Evolutionary conservation across 805 yeast genomes (phyloP), one percentile per base, ranked within the genome.

Genomic region (Lipomyces yamadae): DNA sequence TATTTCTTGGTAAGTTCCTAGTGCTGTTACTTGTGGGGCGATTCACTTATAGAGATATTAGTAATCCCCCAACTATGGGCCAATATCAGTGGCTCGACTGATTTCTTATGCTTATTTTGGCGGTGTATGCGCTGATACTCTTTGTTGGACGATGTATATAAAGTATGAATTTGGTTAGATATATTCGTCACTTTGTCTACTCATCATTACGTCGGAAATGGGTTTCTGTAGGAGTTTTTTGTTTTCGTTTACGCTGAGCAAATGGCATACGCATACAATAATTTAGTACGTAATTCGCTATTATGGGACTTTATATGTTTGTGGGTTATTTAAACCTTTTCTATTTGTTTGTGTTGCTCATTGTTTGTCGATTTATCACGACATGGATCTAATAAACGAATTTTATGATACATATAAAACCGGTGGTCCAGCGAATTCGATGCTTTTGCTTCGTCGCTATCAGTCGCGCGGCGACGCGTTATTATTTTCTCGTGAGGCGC

Each of bases 1-100:
- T 92, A 92, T 78, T 92, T 92, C 85, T 85, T 92, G 79, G 91
- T 81, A 84, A 15, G 64, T 35, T 45, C 7, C 24, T 42, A 42
- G 7, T 15, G 1, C 24, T 5, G 48, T 15, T 15, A 42, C 24
- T 3, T 42, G 15, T 3, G 48, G 42, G 18, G n/a, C 48, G 7
- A 8, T 42, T 24, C 7, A n/a, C 48, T 42, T 15, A 42, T n/a
- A 42, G 7, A 15, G 24, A 15, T 37, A 37, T 3, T 11, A 42
- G 48, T 42, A 42, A 42, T n/a, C 6, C n/a, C 48, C 7, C 48
- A 2, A 42, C 2, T n/a, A 15, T 42, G 24, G 48, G n/a, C 29
- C 15, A 7, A 42, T n/a, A 2, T 24, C 15, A 42, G 18, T 13
- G 48, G 24, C 24, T 7, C 24, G 24, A 7, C 48, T n/a, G 18